Evolutionary conservation across 2,329 filamentous ascomycete genomes (phyloP), one percentile per base, ranked within the genome.

Genomic region (Mycosphaerella sp.): DNA sequence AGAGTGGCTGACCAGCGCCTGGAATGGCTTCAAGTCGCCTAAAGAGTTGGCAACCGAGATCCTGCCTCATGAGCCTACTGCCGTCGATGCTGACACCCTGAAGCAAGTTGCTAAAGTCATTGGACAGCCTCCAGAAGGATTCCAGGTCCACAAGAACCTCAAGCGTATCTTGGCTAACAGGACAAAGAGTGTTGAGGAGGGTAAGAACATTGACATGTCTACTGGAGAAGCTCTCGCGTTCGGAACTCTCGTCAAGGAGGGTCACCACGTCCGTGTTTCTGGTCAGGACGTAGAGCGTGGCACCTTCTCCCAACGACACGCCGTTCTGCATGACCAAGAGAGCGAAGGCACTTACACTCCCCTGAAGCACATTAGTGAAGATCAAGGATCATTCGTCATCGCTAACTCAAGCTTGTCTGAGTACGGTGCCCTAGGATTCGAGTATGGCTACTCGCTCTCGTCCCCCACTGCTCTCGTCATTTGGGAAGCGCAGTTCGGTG

Each of bases 401-500:
- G 89, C 88, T 58, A 98, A 98, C 80, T 98, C 93, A 29, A 97
- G 92, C 10, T 80, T 86, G 62, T 84, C 81, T 64, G 83, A 86
- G 70, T 86, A 81, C 62, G 83, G 83, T 71, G 79, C 78, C 58
- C 87, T 98, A 59, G 93, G 93, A 51, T 98, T 98, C 71, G 93
- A 98, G 75, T 98, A 98, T 68, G 93, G 93, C 57, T 98, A 98
- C 79, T 98, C 93, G 2, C 78, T 98, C 57, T 95, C 91, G 29
- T 97, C 93, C 31, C 93, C 93, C 54, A 95, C 96, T 70, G 92
- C 93, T 38, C 83, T 98, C 26, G 92, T 98, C 65, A 95, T 98
- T 84, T 98, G 93, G 93, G 93, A 98, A 77, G 93, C 93, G 38
- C 93, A 98, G 74, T 98, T 98, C 68, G 93, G 93, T 79, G 93